Evolutionary conservation across 768 basidiomycete genomes (phyloP), one percentile per base, ranked within the genome.

Genomic region (Erythrobasidium yunnanense): DNA sequence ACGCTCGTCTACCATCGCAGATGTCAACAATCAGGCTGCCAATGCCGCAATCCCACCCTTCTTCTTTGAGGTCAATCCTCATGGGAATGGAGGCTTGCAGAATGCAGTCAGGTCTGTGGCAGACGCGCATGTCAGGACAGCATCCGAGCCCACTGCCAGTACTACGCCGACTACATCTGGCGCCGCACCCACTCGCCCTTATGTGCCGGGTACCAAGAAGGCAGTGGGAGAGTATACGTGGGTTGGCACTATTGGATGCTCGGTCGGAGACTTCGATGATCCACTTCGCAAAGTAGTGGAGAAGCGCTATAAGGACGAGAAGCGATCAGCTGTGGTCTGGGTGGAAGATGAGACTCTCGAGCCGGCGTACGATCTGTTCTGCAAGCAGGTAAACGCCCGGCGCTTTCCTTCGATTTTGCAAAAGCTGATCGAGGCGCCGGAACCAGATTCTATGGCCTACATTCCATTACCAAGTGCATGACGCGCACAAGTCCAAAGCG

Each of bases 401-500:
- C n/a, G n/a, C n/a, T n/a, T n/a, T n/a, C n/a, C n/a, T n/a, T n/a
- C n/a, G n/a, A n/a, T n/a, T n/a, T n/a, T n/a, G n/a, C n/a, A n/a
- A 34, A 11, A 18, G 18, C 49, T 55, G 42, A 35, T 55, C n/a
- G 38, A 42, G 11, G n/a, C 11, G 11, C n/a, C n/a, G n/a, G 11
- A 42, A 11, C 11, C 38, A 68, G 47, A 65, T 70, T 38, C 84
- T 99, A 47, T 99, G 93, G 92, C 93, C 93, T 0, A 79, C 96
- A 45, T 95, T 97, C 83, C 95, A 97, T 78, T 97, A 97, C 75
- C 95, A 97, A 75, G 89, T 91, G 66, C 87, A 87, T 7, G 86
- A 86, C 27, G 88, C 90, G 72, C 87, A 88, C 71, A 84, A 87
- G 1, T 87, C 87, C 2, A 90, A 89, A 29, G 89, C 90, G 74